Percentiles rank a stretch among this genome's conserved stretches.
These are phyloP conservation scores for Ustilaginoidea virens DNA, from an alignment of 2,329 filamentous ascomycete genomes.

Conservation along the genomic window DNA sequence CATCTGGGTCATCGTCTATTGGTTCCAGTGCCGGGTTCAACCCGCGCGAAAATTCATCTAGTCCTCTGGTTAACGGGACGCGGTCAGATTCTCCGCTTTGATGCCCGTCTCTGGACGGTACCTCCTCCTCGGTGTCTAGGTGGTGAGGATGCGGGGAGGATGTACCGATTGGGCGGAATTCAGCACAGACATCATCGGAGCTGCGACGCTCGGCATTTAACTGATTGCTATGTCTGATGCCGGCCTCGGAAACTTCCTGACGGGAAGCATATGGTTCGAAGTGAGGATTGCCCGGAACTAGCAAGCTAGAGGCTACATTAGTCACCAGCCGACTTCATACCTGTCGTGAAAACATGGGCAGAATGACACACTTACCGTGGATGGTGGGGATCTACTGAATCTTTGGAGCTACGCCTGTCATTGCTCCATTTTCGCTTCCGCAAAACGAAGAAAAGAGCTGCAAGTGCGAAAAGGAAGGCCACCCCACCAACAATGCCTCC, in stretches of 20 bases:
- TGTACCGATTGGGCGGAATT: conserved; percentile 1
- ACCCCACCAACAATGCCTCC: conserved; percentile 38
- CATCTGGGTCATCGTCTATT: conserved; percentile 15
- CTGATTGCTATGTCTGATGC: too few species aligned
- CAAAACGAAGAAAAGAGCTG: conserved; percentile 26
- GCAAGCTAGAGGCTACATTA: conserved; percentile 14
- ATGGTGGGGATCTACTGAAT: conserved; percentile 19
- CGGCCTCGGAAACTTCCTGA: conserved; percentile 12
- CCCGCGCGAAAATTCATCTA: conserved; percentile 29
- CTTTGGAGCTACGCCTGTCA: conserved; percentile 1
- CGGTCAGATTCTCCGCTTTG: conserved; percentile 17
- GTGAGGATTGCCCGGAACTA: conserved; percentile 10
- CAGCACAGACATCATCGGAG: conserved; percentile 3
- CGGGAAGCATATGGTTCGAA: conserved; percentile 15
- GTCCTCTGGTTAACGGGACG: conserved; percentile 23
- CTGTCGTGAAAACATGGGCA: too few species aligned
- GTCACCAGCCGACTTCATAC: too few species aligned
- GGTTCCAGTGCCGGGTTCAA: conserved; percentile 25
- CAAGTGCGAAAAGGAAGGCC: conserved; percentile 26
- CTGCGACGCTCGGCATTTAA: conserved; percentile 1
- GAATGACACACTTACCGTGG: conserved; percentile 26
- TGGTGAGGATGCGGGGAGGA: conserved; percentile 1
- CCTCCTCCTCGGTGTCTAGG: conserved; percentile 2
- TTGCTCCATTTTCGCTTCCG: conserved; percentile 18
- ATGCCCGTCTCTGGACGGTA: conserved; percentile 10